phyloP scores from a whole-genome alignment of 176 grass and related monocot genomes.

The Oryza nivara region DNA sequence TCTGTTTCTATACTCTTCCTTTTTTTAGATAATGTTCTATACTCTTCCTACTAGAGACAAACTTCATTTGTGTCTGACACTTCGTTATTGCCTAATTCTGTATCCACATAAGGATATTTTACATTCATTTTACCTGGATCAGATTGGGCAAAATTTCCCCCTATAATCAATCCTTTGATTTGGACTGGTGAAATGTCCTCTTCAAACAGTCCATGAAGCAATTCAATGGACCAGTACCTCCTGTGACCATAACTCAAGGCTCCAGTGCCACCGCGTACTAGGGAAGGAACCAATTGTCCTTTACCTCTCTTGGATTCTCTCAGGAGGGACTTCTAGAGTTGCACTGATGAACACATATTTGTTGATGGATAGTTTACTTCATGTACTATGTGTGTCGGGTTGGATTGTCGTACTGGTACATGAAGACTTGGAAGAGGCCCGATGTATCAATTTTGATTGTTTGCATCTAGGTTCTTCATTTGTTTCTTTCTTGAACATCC shows the following conservation, averaged over 20 bases:
- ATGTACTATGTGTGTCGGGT: conserved; percentile 15
- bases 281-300: background rate
- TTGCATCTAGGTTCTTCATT: background rate
- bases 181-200: background rate
- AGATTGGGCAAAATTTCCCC: background rate
- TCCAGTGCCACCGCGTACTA: background rate
- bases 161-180: conserved; percentile 11
- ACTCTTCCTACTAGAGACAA: background rate
- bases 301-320: conserved; percentile 1
- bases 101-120: background rate
- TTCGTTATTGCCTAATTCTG: background rate
- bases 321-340: background rate
- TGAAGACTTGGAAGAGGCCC: background rate
- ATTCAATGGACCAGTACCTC: conserved; percentile 20
- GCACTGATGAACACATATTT: background rate
- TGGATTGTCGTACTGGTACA: background rate
- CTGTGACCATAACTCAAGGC: conserved; percentile 10
- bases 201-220: conserved; percentile 18
- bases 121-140: background rate
- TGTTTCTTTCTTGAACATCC: conserved; percentile 2
- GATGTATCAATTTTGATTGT: background rate
- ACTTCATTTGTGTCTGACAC: background rate
- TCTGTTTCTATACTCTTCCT: background rate
- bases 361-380: background rate
- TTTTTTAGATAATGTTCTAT: background rate